A percentile compares a stretch with the other conserved stretches of the same genome.
Conservation (phyloP, 1,284 basidiomycete genomes). For the Trametes sp. region DNA sequence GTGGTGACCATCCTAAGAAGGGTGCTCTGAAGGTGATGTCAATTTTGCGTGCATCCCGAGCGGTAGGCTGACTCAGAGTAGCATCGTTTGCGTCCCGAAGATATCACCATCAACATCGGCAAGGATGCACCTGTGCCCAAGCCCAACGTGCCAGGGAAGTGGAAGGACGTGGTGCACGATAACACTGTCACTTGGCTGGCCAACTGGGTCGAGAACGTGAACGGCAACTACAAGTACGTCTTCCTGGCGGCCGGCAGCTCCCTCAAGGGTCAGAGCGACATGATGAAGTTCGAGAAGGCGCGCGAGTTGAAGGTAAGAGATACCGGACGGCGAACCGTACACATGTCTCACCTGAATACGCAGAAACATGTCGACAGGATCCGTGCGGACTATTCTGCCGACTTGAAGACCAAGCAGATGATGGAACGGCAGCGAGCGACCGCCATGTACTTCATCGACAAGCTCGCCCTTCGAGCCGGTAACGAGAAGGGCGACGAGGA, state of each 20-base stretch:
- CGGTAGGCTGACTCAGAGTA: conserved; percentile 42
- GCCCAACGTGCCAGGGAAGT: conserved; percentile 89
- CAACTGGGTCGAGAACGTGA: conserved; percentile 97
- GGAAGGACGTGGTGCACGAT: conserved; percentile 89
- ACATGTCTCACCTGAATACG: neutral
- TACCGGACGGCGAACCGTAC: neutral
- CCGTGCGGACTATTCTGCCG: conserved; percentile 84
- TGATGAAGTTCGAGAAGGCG: conserved; percentile 96
- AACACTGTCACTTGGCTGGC: conserved; percentile 98
- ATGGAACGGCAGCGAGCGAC: conserved; percentile 93
- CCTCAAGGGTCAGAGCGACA: conserved; percentile 95
- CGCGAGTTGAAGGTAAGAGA: conserved; percentile 85
- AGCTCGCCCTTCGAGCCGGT: conserved; percentile 92
- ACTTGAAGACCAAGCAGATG: conserved; percentile 91
- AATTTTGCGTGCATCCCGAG: conserved; percentile 8
- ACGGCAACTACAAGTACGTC: conserved; percentile 93
- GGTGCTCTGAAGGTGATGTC: conserved; percentile 89
- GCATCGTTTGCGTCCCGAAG: conserved; percentile 89
- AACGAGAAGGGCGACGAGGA: conserved; percentile 99
- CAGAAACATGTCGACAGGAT: conserved; percentile 92
- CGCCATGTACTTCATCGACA: conserved; percentile 97
- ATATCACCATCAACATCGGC: conserved; percentile 95
- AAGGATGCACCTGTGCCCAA: conserved; percentile 74
- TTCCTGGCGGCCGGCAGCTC: conserved; percentile 94
- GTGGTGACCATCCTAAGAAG: conserved; percentile 98